phyloP scores from a whole-genome alignment of 495 filamentous ascomycete genomes.

The Chaetomium tenue region DNA sequence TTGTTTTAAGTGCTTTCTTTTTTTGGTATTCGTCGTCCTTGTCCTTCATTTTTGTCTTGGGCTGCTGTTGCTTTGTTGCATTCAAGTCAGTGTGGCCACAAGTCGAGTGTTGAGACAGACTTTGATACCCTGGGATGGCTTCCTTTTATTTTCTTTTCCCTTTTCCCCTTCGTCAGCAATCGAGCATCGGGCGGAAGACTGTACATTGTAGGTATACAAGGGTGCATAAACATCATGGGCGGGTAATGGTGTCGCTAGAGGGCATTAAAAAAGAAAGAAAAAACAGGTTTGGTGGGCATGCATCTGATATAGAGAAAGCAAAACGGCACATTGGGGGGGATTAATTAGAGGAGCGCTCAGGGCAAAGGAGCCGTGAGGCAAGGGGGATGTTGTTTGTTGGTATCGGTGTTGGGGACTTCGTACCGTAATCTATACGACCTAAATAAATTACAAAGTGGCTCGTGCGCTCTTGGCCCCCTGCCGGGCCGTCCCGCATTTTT shows the following conservation, averaged over 20 bases:
- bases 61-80: background rate
- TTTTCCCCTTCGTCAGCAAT: background rate
- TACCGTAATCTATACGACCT: too few species aligned
- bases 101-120: background rate
- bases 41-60: background rate
- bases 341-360: too few species aligned
- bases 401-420: too few species aligned
- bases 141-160: background rate
- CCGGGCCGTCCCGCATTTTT: too few species aligned
- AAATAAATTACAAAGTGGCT: too few species aligned
- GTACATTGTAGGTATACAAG: background rate
- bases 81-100: background rate
- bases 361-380: too few species aligned
- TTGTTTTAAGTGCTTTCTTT: background rate
- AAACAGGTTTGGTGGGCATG: background rate
- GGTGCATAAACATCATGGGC: background rate
- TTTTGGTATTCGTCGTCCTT: background rate
- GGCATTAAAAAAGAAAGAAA: background rate
- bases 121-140: slow-evolving; percentile 1
- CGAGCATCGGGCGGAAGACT: background rate
- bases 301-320: background rate
- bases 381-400: too few species aligned
- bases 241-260: background rate
- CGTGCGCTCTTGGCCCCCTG: too few species aligned
- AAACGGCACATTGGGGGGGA: background rate